Conservation (phyloP, 495 filamentous ascomycete species). For the Talaromyces nanjingensis region DNA sequence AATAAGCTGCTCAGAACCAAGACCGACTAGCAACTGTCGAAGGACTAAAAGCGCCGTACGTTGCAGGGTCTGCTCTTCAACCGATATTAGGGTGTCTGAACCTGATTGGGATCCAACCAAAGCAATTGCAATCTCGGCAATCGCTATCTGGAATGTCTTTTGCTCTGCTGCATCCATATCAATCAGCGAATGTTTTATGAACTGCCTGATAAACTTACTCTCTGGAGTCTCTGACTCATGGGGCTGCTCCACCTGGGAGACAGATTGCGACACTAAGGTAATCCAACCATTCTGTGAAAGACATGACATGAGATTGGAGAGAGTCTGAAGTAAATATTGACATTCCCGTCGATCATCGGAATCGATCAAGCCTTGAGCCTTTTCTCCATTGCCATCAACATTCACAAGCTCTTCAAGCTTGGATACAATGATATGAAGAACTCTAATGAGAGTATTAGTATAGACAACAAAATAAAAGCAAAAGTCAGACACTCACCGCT, state of each 20-base stretch:
- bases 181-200: not conserved
- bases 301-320: conserved; percentile 60
- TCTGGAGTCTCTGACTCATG: conserved; percentile 21
- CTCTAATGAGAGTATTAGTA: conserved; percentile 20
- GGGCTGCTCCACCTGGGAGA: conserved; percentile 25
- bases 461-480: conserved; percentile 7
- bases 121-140: conserved; percentile 30
- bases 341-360: conserved; percentile 66
- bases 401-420: conserved; percentile 32
- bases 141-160: conserved; percentile 31
- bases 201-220: conserved; percentile 21
- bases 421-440: conserved; percentile 33
- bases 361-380: conserved; percentile 16
- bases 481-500: conserved; percentile 24
- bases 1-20: conserved; percentile 56
- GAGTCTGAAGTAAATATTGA: conserved; percentile 68
- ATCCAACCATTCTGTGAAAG: conserved; percentile 39
- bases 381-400: conserved; percentile 16
- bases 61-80: conserved; percentile 46
- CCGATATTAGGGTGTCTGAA: conserved; percentile 7
- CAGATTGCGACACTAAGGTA: conserved; percentile 28
- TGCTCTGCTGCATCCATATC: conserved; percentile 20
- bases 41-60: conserved; percentile 63
- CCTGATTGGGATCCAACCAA: conserved; percentile 22
- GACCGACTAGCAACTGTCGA: conserved; percentile 68